Percentiles rank a stretch among this genome's conserved stretches.
Evolutionary conservation across 306 rosid genomes (phyloP).

Genomic region (Begonia masoniana): DNA sequence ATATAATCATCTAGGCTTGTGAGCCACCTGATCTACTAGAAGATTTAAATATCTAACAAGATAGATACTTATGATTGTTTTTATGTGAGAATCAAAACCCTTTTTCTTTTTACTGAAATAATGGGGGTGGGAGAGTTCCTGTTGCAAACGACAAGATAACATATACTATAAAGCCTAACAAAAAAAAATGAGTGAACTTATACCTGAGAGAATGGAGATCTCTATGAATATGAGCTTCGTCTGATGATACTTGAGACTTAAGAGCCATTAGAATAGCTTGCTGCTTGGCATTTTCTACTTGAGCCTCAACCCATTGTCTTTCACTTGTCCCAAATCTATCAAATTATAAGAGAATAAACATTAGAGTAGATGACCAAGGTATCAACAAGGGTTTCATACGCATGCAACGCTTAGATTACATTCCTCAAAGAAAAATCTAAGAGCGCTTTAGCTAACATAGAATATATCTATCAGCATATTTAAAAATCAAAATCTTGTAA

Average conservation of each 20-base stretch:
- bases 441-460: too few species aligned
- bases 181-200: conserved; percentile 4
- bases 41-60: too few species aligned
- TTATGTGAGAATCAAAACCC: too few species aligned
- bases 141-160: too few species aligned
- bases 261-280: conserved; percentile 78
- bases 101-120: not conserved
- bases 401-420: too few species aligned
- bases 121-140: not conserved
- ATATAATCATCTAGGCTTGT: too few species aligned
- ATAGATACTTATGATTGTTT: too few species aligned
- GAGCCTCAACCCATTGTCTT: conserved; percentile 98
- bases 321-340: conserved; percentile 96
- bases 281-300: conserved; percentile 93
- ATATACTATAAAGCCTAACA: not conserved
- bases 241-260: conserved; percentile 83
- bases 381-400: too few species aligned
- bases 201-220: conserved; percentile 95
- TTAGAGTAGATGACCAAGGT: not conserved
- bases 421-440: too few species aligned
- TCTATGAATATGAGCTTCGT: conserved; percentile 96
- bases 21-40: too few species aligned
- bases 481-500: too few species aligned
- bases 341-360: conserved; percentile 11
- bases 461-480: too few species aligned